Evolutionary conservation across 495 filamentous ascomycete species (phyloP).

Genomic region (Immersiella caudata): DNA sequence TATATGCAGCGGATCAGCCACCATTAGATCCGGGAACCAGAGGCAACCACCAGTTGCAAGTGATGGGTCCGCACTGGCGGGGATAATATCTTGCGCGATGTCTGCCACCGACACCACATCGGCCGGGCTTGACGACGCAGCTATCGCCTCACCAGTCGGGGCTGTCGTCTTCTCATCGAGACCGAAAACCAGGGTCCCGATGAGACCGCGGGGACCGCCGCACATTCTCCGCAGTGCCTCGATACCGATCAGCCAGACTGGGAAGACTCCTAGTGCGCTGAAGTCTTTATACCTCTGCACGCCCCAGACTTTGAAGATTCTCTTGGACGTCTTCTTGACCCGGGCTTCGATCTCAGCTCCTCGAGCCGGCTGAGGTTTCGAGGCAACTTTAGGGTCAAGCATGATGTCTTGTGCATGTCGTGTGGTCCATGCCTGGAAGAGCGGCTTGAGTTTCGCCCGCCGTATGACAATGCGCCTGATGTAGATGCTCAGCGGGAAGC

Average conservation of each 20-base stretch:
- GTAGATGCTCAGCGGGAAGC: conserved; percentile 63
- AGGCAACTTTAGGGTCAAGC: conserved; percentile 17
- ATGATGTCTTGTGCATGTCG: conserved; percentile 34
- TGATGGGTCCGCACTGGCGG: conserved; percentile 15
- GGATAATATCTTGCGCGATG: neutral
- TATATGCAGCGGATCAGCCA: conserved; percentile 66
- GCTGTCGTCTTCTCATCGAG: conserved; percentile 9
- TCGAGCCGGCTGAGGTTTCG: neutral
- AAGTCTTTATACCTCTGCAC: conserved; percentile 56
- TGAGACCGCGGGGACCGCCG: conserved; percentile 57
- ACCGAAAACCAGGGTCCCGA: conserved; percentile 45
- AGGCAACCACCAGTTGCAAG: conserved; percentile 70
- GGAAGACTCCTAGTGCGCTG: conserved; percentile 55
- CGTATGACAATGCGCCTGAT: conserved; percentile 45
- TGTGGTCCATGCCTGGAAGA: conserved; percentile 54
- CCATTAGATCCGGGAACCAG: conserved; percentile 80
- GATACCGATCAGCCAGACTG: conserved; percentile 69
- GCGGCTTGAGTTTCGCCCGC: conserved; percentile 50
- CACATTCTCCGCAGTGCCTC: conserved; percentile 69
- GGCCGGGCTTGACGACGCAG: conserved; percentile 6
- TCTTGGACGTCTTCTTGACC: conserved; percentile 33
- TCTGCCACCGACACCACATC: neutral
- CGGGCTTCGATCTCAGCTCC: conserved; percentile 30
- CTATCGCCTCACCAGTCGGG: conserved; percentile 12
- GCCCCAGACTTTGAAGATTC: conserved; percentile 49